A percentile compares a stretch with the other conserved stretches of the same genome.
Evolutionary conservation across 148 eudicot genomes (phyloP).

Genomic region (Euryodendron excelsum): DNA sequence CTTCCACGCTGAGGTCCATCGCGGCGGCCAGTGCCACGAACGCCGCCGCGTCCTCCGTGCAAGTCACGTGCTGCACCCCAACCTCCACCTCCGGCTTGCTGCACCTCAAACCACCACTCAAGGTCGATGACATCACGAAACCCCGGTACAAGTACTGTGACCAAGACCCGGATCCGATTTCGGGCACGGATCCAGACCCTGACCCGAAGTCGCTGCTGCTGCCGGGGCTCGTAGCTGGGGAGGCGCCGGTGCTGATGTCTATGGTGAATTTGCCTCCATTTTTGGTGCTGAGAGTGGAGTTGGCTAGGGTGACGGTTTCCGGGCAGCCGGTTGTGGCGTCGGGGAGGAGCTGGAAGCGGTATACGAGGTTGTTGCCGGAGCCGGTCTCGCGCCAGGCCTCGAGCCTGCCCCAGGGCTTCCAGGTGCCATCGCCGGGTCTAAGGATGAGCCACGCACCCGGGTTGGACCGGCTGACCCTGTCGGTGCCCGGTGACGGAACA

Average conservation of each 20-base stretch:
- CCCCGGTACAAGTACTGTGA: constrained; percentile 64
- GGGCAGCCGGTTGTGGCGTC: constrained; percentile 41
- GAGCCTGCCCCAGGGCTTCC: constrained; percentile 97
- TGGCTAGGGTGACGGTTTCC: constrained; percentile 55
- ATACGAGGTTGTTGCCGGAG: constrained; percentile 46
- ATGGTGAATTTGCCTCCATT: constrained; percentile 67
- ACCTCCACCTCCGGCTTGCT: constrained; percentile 48
- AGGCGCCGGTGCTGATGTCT: constrained; percentile 48
- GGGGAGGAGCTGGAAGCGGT: constrained; percentile 68
- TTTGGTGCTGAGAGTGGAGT: constrained; percentile 41
- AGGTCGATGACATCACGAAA: constrained; percentile 93
- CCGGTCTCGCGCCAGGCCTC: constrained; percentile 79
- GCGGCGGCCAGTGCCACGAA: constrained; percentile 70
- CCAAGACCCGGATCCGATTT: constrained; percentile 61
- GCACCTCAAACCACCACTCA: constrained; percentile 25
- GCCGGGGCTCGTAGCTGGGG: constrained; percentile 61
- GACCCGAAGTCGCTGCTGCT: constrained; percentile 78
- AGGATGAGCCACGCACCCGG: constrained; percentile 96
- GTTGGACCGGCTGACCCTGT: constrained; percentile 67
- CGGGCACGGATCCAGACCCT: constrained; percentile 51
- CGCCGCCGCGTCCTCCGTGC: constrained; percentile 68
- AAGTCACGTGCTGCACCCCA: constrained; percentile 58
- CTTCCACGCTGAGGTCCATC: constrained; percentile 58
- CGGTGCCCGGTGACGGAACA: constrained; percentile 74
- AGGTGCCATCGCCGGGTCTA: constrained; percentile 70